These are phyloP conservation scores for Mucor velutinosus DNA, from an alignment of 371 early-diverging fungal genomes.

Conservation along the genomic window DNA sequence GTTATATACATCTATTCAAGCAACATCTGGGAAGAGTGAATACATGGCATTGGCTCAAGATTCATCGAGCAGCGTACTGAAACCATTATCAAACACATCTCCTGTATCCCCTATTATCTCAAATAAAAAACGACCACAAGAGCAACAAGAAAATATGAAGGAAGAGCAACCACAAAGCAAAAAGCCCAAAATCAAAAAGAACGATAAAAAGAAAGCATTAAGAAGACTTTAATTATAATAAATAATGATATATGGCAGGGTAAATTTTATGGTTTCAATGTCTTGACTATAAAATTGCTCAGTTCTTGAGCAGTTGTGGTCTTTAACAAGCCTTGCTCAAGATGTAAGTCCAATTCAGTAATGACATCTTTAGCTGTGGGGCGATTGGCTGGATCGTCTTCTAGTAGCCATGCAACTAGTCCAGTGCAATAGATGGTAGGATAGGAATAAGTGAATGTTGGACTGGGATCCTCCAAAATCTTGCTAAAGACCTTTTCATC, in stretches of 20 bases:
- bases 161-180: background rate
- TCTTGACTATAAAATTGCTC: conserved; percentile 32
- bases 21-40: conserved; percentile 43
- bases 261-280: conserved; percentile 14
- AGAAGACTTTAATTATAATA: conserved; percentile 15
- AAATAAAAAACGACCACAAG: background rate
- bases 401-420: conserved; percentile 53
- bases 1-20: conserved; percentile 81
- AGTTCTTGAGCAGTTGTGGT: conserved; percentile 32
- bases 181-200: conserved; percentile 11
- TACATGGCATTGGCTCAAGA: conserved; percentile 19
- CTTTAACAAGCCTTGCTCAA: conserved; percentile 40
- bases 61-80: background rate
- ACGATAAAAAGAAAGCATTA: conserved; percentile 29
- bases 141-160: conserved; percentile 5
- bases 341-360: conserved; percentile 43
- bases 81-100: conserved; percentile 5
- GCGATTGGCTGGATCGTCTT: conserved; percentile 37
- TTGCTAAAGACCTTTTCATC: conserved; percentile 42
- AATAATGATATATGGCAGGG: background rate
- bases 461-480: conserved; percentile 43
- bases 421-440: conserved; percentile 50
- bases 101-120: background rate
- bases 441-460: conserved; percentile 49
- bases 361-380: conserved; percentile 48